Base-by-base conservation (phyloP, 495 filamentous ascomycete species). In the Peziza echinospora region DNA sequence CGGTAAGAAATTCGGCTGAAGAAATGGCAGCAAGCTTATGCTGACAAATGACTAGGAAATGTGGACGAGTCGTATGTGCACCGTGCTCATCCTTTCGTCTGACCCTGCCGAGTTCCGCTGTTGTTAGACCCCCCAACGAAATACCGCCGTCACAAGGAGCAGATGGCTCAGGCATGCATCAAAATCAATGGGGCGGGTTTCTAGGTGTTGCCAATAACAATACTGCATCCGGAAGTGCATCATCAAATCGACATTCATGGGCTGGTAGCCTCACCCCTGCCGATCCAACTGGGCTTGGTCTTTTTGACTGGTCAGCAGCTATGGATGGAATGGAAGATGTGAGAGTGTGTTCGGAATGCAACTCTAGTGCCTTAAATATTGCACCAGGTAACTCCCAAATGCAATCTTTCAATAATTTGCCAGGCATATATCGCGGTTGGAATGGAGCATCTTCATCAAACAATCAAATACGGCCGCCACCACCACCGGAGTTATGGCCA, bases 1-100 rank as follows among this genome's bases (percentile, higher is more conserved):
- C 67, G 78, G 73, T 77, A 65, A 43, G 69, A 63, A 46, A 24
- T 39, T 43, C 24, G 3, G 24, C 23, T 30, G 54, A 59, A 49
- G 57, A 28, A 48, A 3, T 25, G 19, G 9, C 7, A 49, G 24
- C n/a, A 28, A 7, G 26, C 7, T 26, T 44, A 21, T 13, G n/a
- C 42, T 22, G 16, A 19, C 21, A 11, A 11, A 8, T 5, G 24
- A 10, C 13, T 26, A 84, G 86, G 45, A 94, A 93, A 67, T 97
- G 89, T 62, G 89, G 89, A 5, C 71, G 86, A 24, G 91, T 97
- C 1, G 91, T 97, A 11, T 97, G 89, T 60, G 73, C 78, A 45
- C 64, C 72, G 16, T 97, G 89, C 63, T 96, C 91, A 3, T 89
- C 91, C 4, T 87, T 96, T 61, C 75, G 82, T 34, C 96, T 97